A percentile compares a stretch with the other conserved stretches of the same genome.
These are phyloP conservation scores for Rhodofomes roseus DNA, from an alignment of 1,284 basidiomycete species.

Conservation along the genomic window DNA sequence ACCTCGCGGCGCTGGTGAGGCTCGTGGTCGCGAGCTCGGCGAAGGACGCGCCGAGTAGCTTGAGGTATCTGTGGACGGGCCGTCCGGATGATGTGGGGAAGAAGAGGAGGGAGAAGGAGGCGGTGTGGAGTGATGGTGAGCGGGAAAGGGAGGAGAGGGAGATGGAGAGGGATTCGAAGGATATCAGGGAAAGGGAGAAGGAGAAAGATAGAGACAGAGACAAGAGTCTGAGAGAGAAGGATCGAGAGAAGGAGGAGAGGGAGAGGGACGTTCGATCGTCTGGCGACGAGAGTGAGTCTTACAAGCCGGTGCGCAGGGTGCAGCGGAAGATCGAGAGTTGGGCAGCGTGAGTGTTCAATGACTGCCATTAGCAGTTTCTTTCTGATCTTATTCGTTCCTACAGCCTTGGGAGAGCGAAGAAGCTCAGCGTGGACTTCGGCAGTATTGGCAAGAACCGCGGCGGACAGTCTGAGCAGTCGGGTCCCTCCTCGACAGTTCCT, in stretches of 20 bases:
- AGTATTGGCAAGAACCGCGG: slow-evolving; percentile 21
- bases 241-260: slow-evolving; percentile 8
- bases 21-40: slow-evolving; percentile 24
- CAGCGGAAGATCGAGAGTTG: slow-evolving; percentile 69
- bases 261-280: slow-evolving; percentile 30
- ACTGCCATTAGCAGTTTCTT: not conserved
- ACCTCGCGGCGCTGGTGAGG: slow-evolving; percentile 35
- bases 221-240: not conserved
- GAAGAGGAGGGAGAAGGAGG: slow-evolving; percentile 31
- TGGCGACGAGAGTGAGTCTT: slow-evolving; percentile 37
- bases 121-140: slow-evolving; percentile 31
- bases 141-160: slow-evolving; percentile 29
- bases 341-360: slow-evolving; percentile 50
- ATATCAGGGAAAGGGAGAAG: slow-evolving; percentile 28
- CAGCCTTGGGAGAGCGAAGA: slow-evolving; percentile 34
- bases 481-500: slow-evolving; percentile 25
- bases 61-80: slow-evolving; percentile 40
- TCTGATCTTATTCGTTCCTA: not conserved
- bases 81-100: slow-evolving; percentile 28
- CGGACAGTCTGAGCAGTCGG: slow-evolving; percentile 18
- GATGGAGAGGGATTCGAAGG: slow-evolving; percentile 23
- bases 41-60: slow-evolving; percentile 33
- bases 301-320: slow-evolving; percentile 50
- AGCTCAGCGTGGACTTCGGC: slow-evolving; percentile 34
- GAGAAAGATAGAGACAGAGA: slow-evolving; percentile 33